These are phyloP conservation scores for Linnemannia zychae DNA, from an alignment of 192 early-diverging fungal species.

Conservation along the genomic window DNA sequence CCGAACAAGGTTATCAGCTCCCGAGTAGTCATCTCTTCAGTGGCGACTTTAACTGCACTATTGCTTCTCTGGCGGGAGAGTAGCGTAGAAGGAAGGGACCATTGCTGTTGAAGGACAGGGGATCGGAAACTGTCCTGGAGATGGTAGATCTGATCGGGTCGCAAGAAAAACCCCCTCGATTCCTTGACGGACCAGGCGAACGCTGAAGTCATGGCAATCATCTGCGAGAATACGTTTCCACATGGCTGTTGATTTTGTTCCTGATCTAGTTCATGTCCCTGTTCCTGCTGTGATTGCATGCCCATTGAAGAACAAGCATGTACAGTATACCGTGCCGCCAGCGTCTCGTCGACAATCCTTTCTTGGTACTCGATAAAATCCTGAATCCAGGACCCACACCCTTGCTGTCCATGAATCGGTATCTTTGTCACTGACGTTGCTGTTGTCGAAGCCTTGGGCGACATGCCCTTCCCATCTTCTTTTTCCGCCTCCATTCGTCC, in stretches of 20 bases:
- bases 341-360: constrained; percentile 9
- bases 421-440: neutral
- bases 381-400: constrained; percentile 32
- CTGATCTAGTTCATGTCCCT: neutral
- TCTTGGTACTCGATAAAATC: constrained; percentile 23
- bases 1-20: neutral
- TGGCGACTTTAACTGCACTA: constrained; percentile 7
- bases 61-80: neutral
- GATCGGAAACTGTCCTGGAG: constrained; percentile 24
- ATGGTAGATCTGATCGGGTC: constrained; percentile 9
- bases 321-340: constrained; percentile 18
- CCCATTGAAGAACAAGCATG: constrained; percentile 17
- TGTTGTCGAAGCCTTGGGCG: neutral
- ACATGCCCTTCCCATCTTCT: neutral
- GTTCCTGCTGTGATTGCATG: neutral
- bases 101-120: neutral
- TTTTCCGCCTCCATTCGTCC: neutral
- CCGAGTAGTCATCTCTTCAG: constrained; percentile 14
- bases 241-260: constrained; percentile 22
- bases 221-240: constrained; percentile 24
- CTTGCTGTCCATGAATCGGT: constrained; percentile 4
- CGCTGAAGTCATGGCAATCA: constrained; percentile 30
- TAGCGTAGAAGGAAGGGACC: neutral
- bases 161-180: constrained; percentile 24
- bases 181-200: constrained; percentile 36